phyloP scores from a whole-genome alignment of 441 rosid species.

The Brassica balearica region DNA sequence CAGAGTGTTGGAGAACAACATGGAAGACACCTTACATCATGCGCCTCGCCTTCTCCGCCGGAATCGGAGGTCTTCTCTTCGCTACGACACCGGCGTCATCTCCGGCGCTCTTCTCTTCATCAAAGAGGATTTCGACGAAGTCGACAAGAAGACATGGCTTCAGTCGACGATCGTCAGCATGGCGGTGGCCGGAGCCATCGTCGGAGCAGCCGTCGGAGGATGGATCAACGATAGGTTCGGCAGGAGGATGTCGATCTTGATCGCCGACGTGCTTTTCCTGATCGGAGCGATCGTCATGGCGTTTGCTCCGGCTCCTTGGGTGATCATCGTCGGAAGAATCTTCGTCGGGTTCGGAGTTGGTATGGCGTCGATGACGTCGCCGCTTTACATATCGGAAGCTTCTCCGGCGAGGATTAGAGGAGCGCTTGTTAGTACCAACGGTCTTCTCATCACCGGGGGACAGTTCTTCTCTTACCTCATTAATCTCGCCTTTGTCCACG shows the following conservation, averaged over 20 bases:
- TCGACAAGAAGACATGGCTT: slow-evolving; percentile 62
- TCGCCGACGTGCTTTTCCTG: slow-evolving; percentile 73
- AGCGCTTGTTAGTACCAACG: slow-evolving; percentile 86
- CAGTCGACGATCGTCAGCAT: slow-evolving; percentile 86
- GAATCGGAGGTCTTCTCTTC: slow-evolving; percentile 86
- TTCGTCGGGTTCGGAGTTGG: slow-evolving; percentile 91
- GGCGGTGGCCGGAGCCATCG: slow-evolving; percentile 85
- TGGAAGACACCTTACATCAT: slow-evolving; percentile 80
- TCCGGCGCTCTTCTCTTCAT: slow-evolving; percentile 89
- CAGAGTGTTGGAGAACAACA: slow-evolving; percentile 72
- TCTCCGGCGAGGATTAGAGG: slow-evolving; percentile 89
- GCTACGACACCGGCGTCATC: slow-evolving; percentile 93
- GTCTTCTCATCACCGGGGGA: slow-evolving; percentile 77
- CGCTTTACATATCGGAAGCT: slow-evolving; percentile 86
- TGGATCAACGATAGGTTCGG: slow-evolving; percentile 80
- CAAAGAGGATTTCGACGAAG: slow-evolving; percentile 61
- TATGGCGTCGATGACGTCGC: slow-evolving; percentile 93
- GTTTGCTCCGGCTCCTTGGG: slow-evolving; percentile 71
- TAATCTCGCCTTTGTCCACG: slow-evolving; percentile 79
- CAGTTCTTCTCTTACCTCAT: slow-evolving; percentile 81
- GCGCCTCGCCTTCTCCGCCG: slow-evolving; percentile 90
- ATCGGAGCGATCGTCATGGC: slow-evolving; percentile 79
- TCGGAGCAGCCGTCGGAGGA: slow-evolving; percentile 89
- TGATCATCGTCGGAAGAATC: slow-evolving; percentile 70
- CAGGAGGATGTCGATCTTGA: slow-evolving; percentile 62